Percentiles rank a stretch among this genome's conserved stretches.
phyloP scores from a whole-genome alignment of 108 stramenopile genomes.

The Fragilariopsis cylindrus region DNA sequence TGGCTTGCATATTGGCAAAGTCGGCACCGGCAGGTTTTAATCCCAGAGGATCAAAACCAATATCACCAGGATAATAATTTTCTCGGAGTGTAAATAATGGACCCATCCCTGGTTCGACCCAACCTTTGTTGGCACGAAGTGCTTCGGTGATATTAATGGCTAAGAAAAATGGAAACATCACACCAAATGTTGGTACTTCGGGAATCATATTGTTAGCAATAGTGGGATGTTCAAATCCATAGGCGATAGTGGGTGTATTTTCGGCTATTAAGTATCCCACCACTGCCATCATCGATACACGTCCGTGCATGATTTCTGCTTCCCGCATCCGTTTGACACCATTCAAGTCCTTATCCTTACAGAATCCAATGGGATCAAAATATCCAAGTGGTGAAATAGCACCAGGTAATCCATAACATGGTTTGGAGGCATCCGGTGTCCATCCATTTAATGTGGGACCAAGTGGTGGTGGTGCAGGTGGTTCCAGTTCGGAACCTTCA shows the following conservation, averaged over 20 bases:
- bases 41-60: conserved; percentile 74
- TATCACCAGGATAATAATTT: conserved; percentile 43
- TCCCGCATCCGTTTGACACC: conserved; percentile 58
- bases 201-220: conserved; percentile 70
- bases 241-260: conserved; percentile 49
- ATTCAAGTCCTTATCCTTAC: conserved; percentile 29
- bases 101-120: conserved; percentile 43
- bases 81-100: conserved; percentile 49
- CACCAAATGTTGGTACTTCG: conserved; percentile 35
- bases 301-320: conserved; percentile 65
- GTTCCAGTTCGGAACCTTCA: background rate
- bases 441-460: conserved; percentile 46
- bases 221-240: conserved; percentile 46
- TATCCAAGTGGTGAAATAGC: conserved; percentile 41
- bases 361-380: conserved; percentile 61
- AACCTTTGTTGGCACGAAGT: conserved; percentile 24
- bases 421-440: conserved; percentile 46
- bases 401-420: conserved; percentile 46
- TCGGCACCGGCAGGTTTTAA: conserved; percentile 54
- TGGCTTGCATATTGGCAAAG: conserved; percentile 53
- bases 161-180: conserved; percentile 51
- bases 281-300: conserved; percentile 68
- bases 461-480: background rate
- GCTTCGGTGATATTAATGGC: conserved; percentile 42
- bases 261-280: conserved; percentile 46